These are phyloP conservation scores for Phialophora macrospora DNA, from an alignment of 2,329 filamentous ascomycete species.

Conservation along the genomic window DNA sequence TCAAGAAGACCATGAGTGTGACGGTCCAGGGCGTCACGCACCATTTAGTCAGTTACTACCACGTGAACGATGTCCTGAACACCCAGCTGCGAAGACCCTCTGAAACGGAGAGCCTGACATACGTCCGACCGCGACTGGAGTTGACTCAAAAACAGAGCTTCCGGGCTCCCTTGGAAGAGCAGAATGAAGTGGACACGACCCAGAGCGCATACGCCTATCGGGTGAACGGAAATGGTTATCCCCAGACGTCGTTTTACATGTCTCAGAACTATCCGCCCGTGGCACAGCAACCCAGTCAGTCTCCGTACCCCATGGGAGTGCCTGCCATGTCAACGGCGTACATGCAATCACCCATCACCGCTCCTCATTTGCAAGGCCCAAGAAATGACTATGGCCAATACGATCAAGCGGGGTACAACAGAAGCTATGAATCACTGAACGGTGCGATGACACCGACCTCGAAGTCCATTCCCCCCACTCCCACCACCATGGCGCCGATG, in stretches of 20 bases:
- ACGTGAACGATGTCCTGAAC: slow-evolving; percentile 73
- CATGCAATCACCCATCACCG: slow-evolving; percentile 32
- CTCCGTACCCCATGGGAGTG: slow-evolving; percentile 34
- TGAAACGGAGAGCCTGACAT: slow-evolving; percentile 57
- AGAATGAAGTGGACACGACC: slow-evolving; percentile 53
- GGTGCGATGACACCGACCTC: slow-evolving; percentile 31
- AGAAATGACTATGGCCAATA: slow-evolving; percentile 38
- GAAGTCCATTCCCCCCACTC: slow-evolving; percentile 36
- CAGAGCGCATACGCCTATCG: slow-evolving; percentile 50
- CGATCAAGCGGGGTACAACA: slow-evolving; percentile 35
- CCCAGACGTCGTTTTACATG: slow-evolving; percentile 33
- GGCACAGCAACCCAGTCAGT: slow-evolving; percentile 30
- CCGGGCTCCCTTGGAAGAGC: slow-evolving; percentile 67
- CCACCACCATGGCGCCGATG: slow-evolving; percentile 36
- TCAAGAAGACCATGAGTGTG: slow-evolving; percentile 93
- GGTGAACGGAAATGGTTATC: slow-evolving; percentile 40
- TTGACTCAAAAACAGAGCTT: slow-evolving; percentile 69
- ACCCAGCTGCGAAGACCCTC: slow-evolving; percentile 64
- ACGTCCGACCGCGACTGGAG: slow-evolving; percentile 61
- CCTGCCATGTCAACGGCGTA: slow-evolving; percentile 35
- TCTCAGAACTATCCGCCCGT: slow-evolving; percentile 35
- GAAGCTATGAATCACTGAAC: slow-evolving; percentile 35
- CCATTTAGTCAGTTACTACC: slow-evolving; percentile 90
- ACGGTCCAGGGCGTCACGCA: slow-evolving; percentile 74
- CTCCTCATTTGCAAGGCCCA: slow-evolving; percentile 32